Evolutionary conservation across 73 alveolate species (phyloP), one percentile per base, ranked within the genome.

Genomic region (Tetrahymena borealis): DNA sequence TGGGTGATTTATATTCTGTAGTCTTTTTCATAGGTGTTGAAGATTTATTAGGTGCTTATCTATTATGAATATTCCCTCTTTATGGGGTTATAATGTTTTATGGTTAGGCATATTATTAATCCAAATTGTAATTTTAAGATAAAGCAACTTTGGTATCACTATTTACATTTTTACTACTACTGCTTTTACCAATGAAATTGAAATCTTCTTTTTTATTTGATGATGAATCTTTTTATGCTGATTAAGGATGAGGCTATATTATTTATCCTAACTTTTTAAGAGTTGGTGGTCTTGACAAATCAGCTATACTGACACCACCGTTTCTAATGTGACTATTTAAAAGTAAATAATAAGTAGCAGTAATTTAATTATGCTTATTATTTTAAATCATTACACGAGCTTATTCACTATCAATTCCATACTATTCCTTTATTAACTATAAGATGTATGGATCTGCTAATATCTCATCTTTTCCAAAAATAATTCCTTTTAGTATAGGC

Each of bases 281-380:
- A n/a, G n/a, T n/a, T 10, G 85, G 85, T 24, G 85, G 85, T 6
- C 85, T 60, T 18, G 85, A 60, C 1, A 60, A 35, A 79, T 94
- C 96, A n/a, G 94, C 95, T 10, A 43, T 95, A 7, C 93, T 39
- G 33, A 91, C 94, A 1, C 98, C 98, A 38, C 98, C 98, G 39
- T 90, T 93, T 79, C 91, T 91, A 8, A 96, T 32, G 94, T 97
- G 98, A 93, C 96, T 98, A 78, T 98, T 98, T 95, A 97, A 79
- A 78, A 98, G 93, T 94, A 98, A 94, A 94, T 94, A 97, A 92
- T 97, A 98, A 12, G 99, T 95, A 4, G 99, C 96, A n/a, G 99
- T 97, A 36, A 94, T 94, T 90, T 95, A 96, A 95, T 98, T 98
- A 91, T 98, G 99, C 91, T 96, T 97, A 94, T 98, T 98, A 60